These are phyloP conservation scores for Cocos nucifera DNA, from an alignment of 176 grass and related monocot genomes.

Conservation along the genomic window DNA sequence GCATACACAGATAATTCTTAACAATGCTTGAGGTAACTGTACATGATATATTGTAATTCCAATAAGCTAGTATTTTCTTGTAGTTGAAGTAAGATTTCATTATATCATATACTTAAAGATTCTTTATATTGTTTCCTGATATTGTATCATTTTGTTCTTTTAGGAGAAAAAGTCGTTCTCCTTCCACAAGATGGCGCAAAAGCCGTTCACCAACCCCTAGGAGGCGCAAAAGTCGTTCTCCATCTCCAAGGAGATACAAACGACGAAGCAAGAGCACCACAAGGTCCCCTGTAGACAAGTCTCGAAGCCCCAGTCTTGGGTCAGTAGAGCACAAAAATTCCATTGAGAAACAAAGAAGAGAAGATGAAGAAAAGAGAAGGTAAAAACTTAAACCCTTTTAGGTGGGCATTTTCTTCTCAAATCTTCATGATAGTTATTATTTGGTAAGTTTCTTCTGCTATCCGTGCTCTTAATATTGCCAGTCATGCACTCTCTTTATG, in stretches of 20 bases:
- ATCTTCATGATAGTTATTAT: no score
- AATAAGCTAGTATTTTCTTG: neutral
- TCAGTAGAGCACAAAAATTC: conserved; percentile 47
- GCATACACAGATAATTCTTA: conserved; percentile 44
- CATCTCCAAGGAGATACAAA: conserved; percentile 46
- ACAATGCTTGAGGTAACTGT: conserved; percentile 46
- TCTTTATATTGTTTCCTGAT: conserved; percentile 12
- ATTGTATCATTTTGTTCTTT: conserved; percentile 14
- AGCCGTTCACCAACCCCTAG: conserved; percentile 46
- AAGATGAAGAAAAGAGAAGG: conserved; percentile 99
- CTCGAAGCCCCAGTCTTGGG: conserved; percentile 30
- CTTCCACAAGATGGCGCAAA: conserved; percentile 44
- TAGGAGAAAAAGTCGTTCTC: conserved; percentile 85
- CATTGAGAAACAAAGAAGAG: conserved; percentile 54
- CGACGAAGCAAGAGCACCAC: conserved; percentile 55
- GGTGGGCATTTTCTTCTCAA: neutral
- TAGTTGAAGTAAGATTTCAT: neutral
- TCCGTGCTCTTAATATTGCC: no score
- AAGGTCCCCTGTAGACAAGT: conserved; percentile 32
- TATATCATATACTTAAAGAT: conserved; percentile 1
- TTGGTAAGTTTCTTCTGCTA: no score
- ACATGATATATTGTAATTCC: conserved; percentile 6
- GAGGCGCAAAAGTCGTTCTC: conserved; percentile 44
- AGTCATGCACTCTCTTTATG: no score
- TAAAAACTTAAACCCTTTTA: conserved; percentile 49